Evolutionary conservation across 2,329 filamentous ascomycete genomes (phyloP).

Genomic region (Cytospora chrysosperma): DNA sequence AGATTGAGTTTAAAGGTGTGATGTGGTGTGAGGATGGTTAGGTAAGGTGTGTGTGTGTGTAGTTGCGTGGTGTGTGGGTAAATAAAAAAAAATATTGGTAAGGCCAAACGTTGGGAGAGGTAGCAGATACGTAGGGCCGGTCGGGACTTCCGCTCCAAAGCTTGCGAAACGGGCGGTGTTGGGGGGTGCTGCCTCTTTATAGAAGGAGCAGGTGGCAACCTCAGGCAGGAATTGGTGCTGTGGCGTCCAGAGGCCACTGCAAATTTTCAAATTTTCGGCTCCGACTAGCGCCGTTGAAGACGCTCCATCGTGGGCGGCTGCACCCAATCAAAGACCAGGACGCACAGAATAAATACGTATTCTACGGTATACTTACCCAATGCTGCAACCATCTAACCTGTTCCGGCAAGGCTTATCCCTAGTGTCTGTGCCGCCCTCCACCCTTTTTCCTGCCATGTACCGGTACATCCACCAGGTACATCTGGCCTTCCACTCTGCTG

Average conservation of each 20-base stretch:
- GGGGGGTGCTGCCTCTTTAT: conserved; percentile 40
- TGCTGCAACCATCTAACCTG: not conserved
- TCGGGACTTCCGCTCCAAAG: conserved; percentile 56
- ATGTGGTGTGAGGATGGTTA: not conserved
- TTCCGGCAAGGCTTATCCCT: conserved; percentile 6
- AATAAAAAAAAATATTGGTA: conserved; percentile 33
- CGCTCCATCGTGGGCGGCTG: not conserved
- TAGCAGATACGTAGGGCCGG: conserved; percentile 52
- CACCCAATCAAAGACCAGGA: conserved; percentile 2
- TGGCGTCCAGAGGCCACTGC: conserved; percentile 40
- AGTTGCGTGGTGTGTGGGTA: conserved; percentile 34
- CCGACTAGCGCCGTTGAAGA: conserved; percentile 10
- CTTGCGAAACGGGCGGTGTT: conserved; percentile 46
- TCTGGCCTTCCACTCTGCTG: too few relatives aligned
- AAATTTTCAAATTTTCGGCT: conserved; percentile 18
- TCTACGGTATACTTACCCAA: not conserved
- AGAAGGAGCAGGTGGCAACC: conserved; percentile 29
- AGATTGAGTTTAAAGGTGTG: not conserved
- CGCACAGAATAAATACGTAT: not conserved
- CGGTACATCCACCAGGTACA: conserved; percentile 1
- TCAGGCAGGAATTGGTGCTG: conserved; percentile 32
- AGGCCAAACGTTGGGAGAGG: conserved; percentile 44
- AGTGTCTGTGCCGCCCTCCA: conserved; percentile 12
- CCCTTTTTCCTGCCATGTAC: conserved; percentile 9
- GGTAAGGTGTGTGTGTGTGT: conserved; percentile 29